Conservation (phyloP, 495 filamentous ascomycete genomes). For the Penicillium subrubescens region DNA sequence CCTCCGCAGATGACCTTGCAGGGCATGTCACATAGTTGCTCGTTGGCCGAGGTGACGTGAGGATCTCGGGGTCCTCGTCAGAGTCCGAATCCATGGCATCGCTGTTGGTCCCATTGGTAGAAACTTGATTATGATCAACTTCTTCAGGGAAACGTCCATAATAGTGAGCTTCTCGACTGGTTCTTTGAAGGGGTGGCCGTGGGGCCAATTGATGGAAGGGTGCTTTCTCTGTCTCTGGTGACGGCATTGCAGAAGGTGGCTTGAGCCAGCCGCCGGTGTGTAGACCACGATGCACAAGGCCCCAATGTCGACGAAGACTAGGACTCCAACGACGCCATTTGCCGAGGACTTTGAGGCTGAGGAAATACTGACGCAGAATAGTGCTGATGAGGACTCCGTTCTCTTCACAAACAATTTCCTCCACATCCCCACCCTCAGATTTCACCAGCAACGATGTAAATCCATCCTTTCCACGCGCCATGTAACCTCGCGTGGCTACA, state of each 20-base stretch:
- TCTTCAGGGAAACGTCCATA: constrained; percentile 47
- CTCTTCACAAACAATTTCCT: constrained; percentile 80
- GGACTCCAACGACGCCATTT: constrained; percentile 70
- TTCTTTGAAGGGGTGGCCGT: constrained; percentile 32
- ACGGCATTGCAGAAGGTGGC: constrained; percentile 31
- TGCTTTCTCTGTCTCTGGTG: constrained; percentile 35
- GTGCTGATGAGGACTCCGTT: constrained; percentile 82
- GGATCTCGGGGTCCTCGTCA: constrained; percentile 46
- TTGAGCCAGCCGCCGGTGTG: constrained; percentile 44
- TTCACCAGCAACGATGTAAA: constrained; percentile 70
- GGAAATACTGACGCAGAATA: constrained; percentile 86
- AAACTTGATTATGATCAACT: constrained; percentile 35
- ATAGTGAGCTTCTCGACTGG: constrained; percentile 35
- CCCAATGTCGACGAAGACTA: constrained; percentile 63
- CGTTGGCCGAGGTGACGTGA: constrained; percentile 35
- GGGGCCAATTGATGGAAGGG: constrained; percentile 11
- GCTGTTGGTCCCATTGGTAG: constrained; percentile 28
- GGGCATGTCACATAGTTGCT: constrained; percentile 47
- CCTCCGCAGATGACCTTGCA: constrained; percentile 40
- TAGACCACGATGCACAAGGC: constrained; percentile 56
- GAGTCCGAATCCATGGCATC: constrained; percentile 49
- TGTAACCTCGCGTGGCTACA: constrained; percentile 79
- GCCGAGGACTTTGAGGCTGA: constrained; percentile 76
- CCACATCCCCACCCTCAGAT: constrained; percentile 69
- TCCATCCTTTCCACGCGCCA: constrained; percentile 85